phyloP scores from a whole-genome alignment of 371 early-diverging fungal species.

The Mortierella sp. region DNA sequence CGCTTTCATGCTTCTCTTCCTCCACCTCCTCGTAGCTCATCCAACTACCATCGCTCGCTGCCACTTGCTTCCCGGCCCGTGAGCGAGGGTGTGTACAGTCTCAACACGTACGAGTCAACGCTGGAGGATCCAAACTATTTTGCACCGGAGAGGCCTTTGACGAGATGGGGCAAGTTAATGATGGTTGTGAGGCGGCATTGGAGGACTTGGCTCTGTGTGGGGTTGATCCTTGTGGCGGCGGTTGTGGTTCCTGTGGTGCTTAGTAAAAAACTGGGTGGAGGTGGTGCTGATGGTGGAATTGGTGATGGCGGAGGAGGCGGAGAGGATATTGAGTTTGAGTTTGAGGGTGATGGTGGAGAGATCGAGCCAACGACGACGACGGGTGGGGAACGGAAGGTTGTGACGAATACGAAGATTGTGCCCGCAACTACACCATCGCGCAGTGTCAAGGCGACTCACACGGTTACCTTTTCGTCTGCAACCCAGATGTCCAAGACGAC shows the following conservation, averaged over 20 bases:
- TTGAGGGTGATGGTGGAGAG: background rate
- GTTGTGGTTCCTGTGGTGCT: background rate
- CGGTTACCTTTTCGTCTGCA: too few relatives aligned
- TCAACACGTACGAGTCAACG: slow-evolving; percentile 11
- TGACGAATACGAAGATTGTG: background rate
- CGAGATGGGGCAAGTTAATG: background rate
- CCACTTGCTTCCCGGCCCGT: background rate
- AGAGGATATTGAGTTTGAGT: background rate
- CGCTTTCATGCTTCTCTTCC: too few relatives aligned
- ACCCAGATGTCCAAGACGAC: background rate
- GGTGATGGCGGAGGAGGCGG: background rate
- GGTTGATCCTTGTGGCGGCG: background rate
- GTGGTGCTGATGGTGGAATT: background rate
- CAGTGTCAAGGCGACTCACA: background rate
- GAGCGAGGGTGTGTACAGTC: slow-evolving; percentile 17
- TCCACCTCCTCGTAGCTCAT: too few relatives aligned
- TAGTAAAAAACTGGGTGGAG: background rate
- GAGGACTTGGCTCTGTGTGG: background rate
- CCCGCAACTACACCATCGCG: background rate
- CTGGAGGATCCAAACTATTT: background rate
- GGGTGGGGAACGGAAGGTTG: background rate
- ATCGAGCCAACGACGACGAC: too few relatives aligned
- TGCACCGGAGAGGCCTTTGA: background rate
- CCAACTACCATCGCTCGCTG: background rate
- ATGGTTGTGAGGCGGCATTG: background rate